Conservation (phyloP, 2,329 filamentous ascomycete genomes). For the Balansia obtecta region DNA sequence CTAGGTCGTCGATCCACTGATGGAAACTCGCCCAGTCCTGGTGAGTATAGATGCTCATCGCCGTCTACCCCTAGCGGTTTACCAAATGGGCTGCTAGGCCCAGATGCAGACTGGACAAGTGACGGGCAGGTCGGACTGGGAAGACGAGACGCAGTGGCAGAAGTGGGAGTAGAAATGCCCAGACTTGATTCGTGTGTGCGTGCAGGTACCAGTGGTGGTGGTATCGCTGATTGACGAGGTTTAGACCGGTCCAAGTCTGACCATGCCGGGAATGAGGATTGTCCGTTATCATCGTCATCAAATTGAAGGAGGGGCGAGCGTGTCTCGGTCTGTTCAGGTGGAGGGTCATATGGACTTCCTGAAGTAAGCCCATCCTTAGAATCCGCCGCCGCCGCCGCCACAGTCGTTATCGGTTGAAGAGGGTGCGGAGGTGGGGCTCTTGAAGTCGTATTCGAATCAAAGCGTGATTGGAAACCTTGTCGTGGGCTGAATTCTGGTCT, state of each 20-base stretch:
- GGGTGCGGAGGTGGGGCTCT: conserved; percentile 12
- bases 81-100: conserved; percentile 19
- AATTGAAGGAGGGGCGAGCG: not conserved
- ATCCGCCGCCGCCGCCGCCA: conserved; percentile 12
- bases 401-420: conserved; percentile 11
- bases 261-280: conserved; percentile 3
- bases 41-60: conserved; percentile 1
- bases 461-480: conserved; percentile 14
- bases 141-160: conserved; percentile 18
- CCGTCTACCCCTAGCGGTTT: conserved; percentile 18
- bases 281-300: not conserved
- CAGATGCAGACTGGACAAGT: conserved; percentile 21
- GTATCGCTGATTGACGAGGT: conserved; percentile 22
- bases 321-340: conserved; percentile 8
- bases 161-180: conserved; percentile 16
- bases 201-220: conserved; percentile 21
- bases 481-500: not conserved
- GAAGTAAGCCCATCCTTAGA: conserved; percentile 5
- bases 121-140: conserved; percentile 25
- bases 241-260: conserved; percentile 15
- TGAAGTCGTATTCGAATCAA: conserved; percentile 12
- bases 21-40: not conserved
- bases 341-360: conserved; percentile 13
- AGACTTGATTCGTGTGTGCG: conserved; percentile 1
- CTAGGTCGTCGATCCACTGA: conserved; percentile 6